These are phyloP conservation scores for Acorus calamus DNA, from an alignment of 106 monocot genomes.

Conservation along the genomic window DNA sequence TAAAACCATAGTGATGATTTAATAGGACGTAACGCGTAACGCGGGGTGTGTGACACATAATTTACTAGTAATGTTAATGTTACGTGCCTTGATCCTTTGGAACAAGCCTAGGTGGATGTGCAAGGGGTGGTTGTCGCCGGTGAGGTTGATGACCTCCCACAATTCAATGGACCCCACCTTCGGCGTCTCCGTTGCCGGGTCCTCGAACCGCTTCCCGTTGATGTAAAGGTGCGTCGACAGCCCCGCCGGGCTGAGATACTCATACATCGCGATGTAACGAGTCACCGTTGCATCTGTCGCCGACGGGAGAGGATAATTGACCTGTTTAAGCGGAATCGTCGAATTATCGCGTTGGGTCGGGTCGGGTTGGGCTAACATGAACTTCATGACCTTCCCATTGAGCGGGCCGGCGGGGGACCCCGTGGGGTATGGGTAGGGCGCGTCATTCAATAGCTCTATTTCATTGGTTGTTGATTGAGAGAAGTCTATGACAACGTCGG, in stretches of 20 bases:
- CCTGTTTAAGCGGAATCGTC: neutral
- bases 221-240: constrained; percentile 1
- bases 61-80: too few species aligned
- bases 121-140: too few species aligned
- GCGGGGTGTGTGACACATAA: too few species aligned
- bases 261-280: constrained; percentile 6
- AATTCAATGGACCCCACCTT: too few species aligned
- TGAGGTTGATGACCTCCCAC: too few species aligned
- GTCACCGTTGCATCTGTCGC: too few species aligned
- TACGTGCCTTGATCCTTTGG: neutral
- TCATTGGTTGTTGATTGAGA: neutral
- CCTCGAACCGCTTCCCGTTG: neutral
- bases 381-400: constrained; percentile 1
- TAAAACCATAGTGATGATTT: too few species aligned
- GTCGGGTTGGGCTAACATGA: neutral
- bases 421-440: neutral
- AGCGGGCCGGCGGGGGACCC: neutral
- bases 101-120: neutral
- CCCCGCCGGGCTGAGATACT: neutral
- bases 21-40: too few species aligned
- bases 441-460: neutral
- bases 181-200: too few species aligned
- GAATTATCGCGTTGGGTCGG: neutral
- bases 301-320: too few species aligned
- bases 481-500: constrained; percentile 8